Evolutionary conservation across 352 stramenopile species (phyloP).

Genomic region (Phytopythium vexans): DNA sequence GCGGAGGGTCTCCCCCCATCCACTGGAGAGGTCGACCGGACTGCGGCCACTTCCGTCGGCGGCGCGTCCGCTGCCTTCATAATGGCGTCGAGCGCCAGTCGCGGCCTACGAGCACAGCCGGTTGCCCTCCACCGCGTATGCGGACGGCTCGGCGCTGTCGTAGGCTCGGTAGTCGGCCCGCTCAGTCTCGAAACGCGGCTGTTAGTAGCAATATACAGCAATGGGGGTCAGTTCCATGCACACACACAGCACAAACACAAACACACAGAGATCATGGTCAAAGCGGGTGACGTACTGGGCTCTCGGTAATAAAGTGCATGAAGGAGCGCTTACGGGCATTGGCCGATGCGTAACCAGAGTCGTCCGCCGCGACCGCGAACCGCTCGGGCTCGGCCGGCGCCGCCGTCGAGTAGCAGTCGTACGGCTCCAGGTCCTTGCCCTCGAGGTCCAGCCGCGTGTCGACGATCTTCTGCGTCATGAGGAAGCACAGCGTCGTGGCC

Average conservation of each 20-base stretch:
- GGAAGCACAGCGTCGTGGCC: conserved; percentile 74
- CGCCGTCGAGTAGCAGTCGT: conserved; percentile 61
- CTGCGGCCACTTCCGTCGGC: conserved; percentile 30
- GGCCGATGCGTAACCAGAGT: conserved; percentile 6
- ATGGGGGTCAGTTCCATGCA: too few relatives aligned
- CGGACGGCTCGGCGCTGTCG: conserved; percentile 33
- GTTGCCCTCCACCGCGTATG: conserved; percentile 72
- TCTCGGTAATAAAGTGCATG: conserved; percentile 78
- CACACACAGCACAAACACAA: too few relatives aligned
- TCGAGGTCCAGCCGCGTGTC: conserved; percentile 49
- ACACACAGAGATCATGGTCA: not conserved
- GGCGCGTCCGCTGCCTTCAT: conserved; percentile 11
- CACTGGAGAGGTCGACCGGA: conserved; percentile 12
- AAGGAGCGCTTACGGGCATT: conserved; percentile 62
- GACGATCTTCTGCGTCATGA: conserved; percentile 86
- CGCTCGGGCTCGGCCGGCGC: conserved; percentile 8
- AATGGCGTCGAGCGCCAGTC: conserved; percentile 10
- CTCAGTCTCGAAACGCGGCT: conserved; percentile 10
- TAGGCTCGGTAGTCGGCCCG: conserved; percentile 26
- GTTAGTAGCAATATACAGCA: too few relatives aligned
- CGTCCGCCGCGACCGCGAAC: not conserved
- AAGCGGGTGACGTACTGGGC: conserved; percentile 22
- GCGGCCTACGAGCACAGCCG: conserved; percentile 68
- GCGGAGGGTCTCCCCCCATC: too few relatives aligned
- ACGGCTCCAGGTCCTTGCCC: conserved; percentile 60